Evolutionary conservation across 2,329 filamentous ascomycete species (phyloP).

Genomic region (Curvularia spicifera): DNA sequence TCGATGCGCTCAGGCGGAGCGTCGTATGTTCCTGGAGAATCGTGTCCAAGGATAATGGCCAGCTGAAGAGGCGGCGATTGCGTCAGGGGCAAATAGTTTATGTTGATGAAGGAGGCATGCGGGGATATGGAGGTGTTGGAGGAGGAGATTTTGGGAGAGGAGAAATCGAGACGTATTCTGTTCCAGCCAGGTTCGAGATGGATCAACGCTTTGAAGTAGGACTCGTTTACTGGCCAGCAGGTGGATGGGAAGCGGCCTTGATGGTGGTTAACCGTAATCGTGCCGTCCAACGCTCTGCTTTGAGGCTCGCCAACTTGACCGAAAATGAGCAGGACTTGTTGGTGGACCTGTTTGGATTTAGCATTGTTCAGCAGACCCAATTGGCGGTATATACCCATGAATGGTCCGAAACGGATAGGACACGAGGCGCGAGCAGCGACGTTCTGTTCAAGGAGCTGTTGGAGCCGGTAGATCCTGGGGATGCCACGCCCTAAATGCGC

Average conservation of each 20-base stretch:
- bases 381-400: constrained; percentile 71
- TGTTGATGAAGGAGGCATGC: constrained; percentile 78
- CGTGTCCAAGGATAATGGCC: constrained; percentile 84
- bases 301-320: constrained; percentile 79
- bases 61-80: constrained; percentile 85
- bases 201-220: constrained; percentile 88
- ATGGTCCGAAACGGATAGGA: constrained; percentile 79
- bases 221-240: constrained; percentile 85
- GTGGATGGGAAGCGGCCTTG: constrained; percentile 85
- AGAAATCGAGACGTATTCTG: constrained; percentile 84
- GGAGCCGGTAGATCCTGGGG: constrained; percentile 57
- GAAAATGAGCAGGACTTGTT: constrained; percentile 83
- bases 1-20: constrained; percentile 75
- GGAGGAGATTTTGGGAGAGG: constrained; percentile 78
- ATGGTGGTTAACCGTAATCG: constrained; percentile 76
- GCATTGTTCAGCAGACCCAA: constrained; percentile 6
- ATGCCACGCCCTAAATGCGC: constrained; percentile 58
- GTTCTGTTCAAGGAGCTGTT: constrained; percentile 61
- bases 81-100: constrained; percentile 84
- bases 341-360: constrained; percentile 71
- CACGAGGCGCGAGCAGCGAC: constrained; percentile 80
- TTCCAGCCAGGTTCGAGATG: constrained; percentile 94
- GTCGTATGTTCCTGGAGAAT: constrained; percentile 87
- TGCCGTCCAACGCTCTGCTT: constrained; percentile 75
- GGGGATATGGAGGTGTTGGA: constrained; percentile 70